A percentile compares a stretch with the other conserved stretches of the same genome.
Evolutionary conservation across 345 rosid species (phyloP).

Genomic region (Hibiscus trionum): DNA sequence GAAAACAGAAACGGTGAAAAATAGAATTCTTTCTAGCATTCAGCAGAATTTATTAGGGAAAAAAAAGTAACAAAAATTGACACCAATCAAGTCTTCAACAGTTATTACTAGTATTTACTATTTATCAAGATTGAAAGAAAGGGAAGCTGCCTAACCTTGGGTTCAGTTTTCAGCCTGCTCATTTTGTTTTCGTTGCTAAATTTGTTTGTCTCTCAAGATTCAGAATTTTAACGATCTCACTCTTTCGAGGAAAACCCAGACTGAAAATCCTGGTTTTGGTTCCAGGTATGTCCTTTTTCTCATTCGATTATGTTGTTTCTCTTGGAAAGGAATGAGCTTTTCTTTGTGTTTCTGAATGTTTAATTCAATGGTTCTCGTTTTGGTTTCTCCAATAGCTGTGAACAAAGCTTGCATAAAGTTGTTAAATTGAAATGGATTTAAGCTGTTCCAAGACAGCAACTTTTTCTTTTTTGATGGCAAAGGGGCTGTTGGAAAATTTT

Average conservation of each 20-base stretch:
- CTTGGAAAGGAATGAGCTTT: not conserved
- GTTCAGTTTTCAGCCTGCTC: not conserved
- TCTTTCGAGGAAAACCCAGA: not conserved
- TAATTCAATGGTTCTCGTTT: not conserved
- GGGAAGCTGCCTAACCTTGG: not conserved
- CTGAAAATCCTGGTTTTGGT: not conserved
- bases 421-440: not conserved
- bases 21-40: too few relatives aligned
- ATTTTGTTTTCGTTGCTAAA: not conserved
- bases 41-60: too few relatives aligned
- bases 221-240: not conserved
- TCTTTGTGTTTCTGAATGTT: not conserved
- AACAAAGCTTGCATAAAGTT: not conserved
- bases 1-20: too few relatives aligned
- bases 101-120: not conserved
- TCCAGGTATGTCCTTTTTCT: conserved; percentile 2
- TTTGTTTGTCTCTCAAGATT: not conserved
- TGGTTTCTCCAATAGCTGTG: not conserved
- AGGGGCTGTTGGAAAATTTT: not conserved
- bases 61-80: too few relatives aligned
- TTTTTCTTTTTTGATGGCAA: not conserved
- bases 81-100: not conserved
- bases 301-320: not conserved
- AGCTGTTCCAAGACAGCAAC: conserved; percentile 1
- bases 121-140: not conserved